Conservation (phyloP, 208 protist species). For the Sergeia podlipaevii region DNA sequence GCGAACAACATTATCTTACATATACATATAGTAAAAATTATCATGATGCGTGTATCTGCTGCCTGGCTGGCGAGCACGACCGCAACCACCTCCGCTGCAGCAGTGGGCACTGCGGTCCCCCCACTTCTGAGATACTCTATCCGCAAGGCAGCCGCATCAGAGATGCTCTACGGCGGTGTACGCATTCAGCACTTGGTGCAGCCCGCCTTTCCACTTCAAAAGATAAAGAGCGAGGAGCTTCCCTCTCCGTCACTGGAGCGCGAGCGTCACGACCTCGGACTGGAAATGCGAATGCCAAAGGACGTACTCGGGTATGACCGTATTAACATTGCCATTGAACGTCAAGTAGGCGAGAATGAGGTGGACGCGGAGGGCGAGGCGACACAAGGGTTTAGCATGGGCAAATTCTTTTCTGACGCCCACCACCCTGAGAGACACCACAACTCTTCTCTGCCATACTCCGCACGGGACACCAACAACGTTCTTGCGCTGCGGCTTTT, state of each 20-base stretch:
- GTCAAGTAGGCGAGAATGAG: conserved; percentile 15
- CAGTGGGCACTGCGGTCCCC: background rate
- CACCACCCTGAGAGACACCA: conserved; percentile 54
- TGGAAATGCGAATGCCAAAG: conserved; percentile 62
- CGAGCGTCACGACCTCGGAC: conserved; percentile 50
- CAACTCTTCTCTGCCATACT: conserved; percentile 57
- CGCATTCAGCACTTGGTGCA: conserved; percentile 57
- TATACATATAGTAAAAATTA: background rate
- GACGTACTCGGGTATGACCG: conserved; percentile 21
- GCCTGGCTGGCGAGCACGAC: background rate
- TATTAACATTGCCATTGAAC: conserved; percentile 25
- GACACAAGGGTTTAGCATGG: conserved; percentile 29
- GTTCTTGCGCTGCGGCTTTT: conserved; percentile 60
- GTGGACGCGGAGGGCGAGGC: conserved; percentile 2
- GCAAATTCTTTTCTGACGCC: conserved; percentile 23
- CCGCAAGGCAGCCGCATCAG: conserved; percentile 46
- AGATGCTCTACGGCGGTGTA: conserved; percentile 81
- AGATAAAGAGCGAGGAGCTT: conserved; percentile 55
- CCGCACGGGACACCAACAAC: conserved; percentile 47
- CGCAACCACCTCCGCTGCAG: background rate
- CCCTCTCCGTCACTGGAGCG: conserved; percentile 37
- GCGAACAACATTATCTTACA: background rate
- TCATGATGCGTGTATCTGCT: conserved; percentile 9
- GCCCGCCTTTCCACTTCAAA: conserved; percentile 39
- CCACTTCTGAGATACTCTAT: conserved; percentile 73